Percentiles rank a stretch among this genome's conserved stretches.
phyloP scores from a whole-genome alignment of 768 basidiomycete genomes.

The Rhizopogon salebrosus region DNA sequence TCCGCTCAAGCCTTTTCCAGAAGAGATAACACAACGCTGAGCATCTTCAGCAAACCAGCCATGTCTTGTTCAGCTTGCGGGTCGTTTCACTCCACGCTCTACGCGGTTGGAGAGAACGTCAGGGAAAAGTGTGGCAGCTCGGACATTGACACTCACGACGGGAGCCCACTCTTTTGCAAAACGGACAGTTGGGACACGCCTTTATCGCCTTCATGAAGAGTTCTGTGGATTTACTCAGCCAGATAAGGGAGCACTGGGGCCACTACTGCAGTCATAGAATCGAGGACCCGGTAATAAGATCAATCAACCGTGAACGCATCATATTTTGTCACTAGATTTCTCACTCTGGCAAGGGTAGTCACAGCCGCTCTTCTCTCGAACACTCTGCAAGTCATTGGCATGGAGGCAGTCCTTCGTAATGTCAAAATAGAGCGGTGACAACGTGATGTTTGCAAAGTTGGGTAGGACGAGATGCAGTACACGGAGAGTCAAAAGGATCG shows the following conservation, averaged over 20 bases:
- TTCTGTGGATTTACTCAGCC: slow-evolving; percentile 77
- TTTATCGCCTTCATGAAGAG: slow-evolving; percentile 13
- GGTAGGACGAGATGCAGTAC: slow-evolving; percentile 69
- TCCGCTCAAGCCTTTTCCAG: slow-evolving; percentile 73
- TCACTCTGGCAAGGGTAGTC: slow-evolving; percentile 67
- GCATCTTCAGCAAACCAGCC: slow-evolving; percentile 53
- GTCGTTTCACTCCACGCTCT: slow-evolving; percentile 65
- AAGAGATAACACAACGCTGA: slow-evolving; percentile 55
- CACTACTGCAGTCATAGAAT: slow-evolving; percentile 61
- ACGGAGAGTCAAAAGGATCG: slow-evolving; percentile 49
- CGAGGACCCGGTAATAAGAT: slow-evolving; percentile 45
- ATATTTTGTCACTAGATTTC: slow-evolving; percentile 6
- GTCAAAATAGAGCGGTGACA: slow-evolving; percentile 91
- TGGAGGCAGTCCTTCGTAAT: slow-evolving; percentile 89
- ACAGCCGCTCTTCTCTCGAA: slow-evolving; percentile 60
- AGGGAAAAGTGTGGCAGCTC: not conserved
- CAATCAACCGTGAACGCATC: not conserved
- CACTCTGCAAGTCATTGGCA: slow-evolving; percentile 48
- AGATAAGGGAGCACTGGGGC: slow-evolving; percentile 89
- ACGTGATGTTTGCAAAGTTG: slow-evolving; percentile 75
- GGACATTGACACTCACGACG: slow-evolving; percentile 43
- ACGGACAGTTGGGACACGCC: slow-evolving; percentile 43
- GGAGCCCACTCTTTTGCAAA: slow-evolving; percentile 63
- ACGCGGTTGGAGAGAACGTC: not conserved
- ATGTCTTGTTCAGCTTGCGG: slow-evolving; percentile 54